Evolutionary conservation across 1,284 basidiomycete species (phyloP).

Genomic region (Irpex rosettiformis): DNA sequence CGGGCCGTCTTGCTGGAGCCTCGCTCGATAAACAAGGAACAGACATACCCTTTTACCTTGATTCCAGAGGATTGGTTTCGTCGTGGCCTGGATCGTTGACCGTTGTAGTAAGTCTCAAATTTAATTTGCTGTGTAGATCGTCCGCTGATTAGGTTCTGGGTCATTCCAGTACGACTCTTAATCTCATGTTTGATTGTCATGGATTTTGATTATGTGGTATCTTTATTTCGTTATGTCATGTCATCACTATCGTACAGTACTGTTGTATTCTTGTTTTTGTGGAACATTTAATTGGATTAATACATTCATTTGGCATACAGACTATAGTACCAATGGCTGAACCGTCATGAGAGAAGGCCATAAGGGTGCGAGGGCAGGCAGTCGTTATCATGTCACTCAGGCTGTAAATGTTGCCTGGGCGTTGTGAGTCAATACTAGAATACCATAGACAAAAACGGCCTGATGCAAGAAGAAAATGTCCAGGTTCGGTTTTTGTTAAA

Average conservation of each 20-base stretch:
- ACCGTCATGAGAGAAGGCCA: too few species aligned
- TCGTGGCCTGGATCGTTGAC: constrained; percentile 29
- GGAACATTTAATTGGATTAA: background rate
- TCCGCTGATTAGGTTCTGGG: background rate
- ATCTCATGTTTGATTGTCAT: too few species aligned
- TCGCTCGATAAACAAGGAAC: constrained; percentile 20
- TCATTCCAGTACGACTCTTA: background rate
- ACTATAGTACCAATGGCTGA: too few species aligned
- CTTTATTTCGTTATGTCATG: background rate
- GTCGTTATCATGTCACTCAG: background rate
- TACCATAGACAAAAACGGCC: background rate
- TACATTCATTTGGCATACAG: background rate
- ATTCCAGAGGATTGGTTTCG: constrained; percentile 23
- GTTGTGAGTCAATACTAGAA: background rate
- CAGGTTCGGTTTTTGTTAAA: too few species aligned
- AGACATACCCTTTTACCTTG: constrained; percentile 25
- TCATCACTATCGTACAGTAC: background rate
- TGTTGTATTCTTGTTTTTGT: background rate
- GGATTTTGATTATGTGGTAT: too few species aligned
- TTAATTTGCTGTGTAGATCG: background rate
- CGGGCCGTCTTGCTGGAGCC: constrained; percentile 37
- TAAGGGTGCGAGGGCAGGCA: too few species aligned
- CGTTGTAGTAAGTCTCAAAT: constrained; percentile 25
- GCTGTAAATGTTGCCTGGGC: background rate
- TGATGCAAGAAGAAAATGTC: too few species aligned